phyloP scores from a whole-genome alignment of 2,329 filamentous ascomycete species.

The Taxawa tesnikishii region DNA sequence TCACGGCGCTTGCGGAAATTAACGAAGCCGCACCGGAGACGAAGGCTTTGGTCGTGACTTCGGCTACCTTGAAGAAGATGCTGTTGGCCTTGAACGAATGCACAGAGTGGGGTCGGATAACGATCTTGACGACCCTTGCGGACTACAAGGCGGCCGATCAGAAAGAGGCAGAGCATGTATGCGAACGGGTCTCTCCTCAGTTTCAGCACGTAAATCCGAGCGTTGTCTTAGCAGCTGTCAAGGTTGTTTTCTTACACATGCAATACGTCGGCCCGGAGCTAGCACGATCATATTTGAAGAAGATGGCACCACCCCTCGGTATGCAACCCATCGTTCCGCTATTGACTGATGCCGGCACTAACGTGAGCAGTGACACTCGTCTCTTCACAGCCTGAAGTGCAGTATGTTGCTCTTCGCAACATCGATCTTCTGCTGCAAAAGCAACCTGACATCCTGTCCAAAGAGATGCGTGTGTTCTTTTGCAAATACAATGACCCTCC shows the following conservation, averaged over 20 bases:
- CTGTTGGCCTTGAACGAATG: constrained; percentile 95
- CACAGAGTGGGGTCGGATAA: constrained; percentile 95
- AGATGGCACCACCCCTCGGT: constrained; percentile 96
- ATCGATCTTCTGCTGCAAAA: constrained; percentile 93
- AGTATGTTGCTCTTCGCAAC: constrained; percentile 92
- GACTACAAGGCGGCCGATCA: constrained; percentile 78
- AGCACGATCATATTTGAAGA: constrained; percentile 80
- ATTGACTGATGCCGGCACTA: constrained; percentile 8
- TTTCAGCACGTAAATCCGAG: constrained; percentile 98
- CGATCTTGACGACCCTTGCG: constrained; percentile 78
- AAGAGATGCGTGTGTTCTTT: constrained; percentile 96
- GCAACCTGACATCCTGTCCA: constrained; percentile 91
- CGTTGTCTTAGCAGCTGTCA: constrained; percentile 93
- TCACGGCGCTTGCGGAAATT: constrained; percentile 88
- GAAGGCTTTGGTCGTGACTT: constrained; percentile 69
- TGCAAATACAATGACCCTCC: constrained; percentile 99
- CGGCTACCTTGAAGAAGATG: constrained; percentile 82
- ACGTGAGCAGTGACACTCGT: constrained; percentile 67
- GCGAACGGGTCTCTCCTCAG: constrained; percentile 87
- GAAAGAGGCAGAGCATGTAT: constrained; percentile 97
- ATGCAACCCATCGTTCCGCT: constrained; percentile 16
- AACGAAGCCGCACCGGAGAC: constrained; percentile 83
- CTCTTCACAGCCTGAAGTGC: constrained; percentile 89
- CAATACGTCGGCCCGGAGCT: constrained; percentile 65
- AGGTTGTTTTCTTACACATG: constrained; percentile 97